Percentiles rank a stretch among this genome's conserved stretches.
phyloP scores from a whole-genome alignment of 169 alveolate genomes.

The Hepatocystis sp. region DNA sequence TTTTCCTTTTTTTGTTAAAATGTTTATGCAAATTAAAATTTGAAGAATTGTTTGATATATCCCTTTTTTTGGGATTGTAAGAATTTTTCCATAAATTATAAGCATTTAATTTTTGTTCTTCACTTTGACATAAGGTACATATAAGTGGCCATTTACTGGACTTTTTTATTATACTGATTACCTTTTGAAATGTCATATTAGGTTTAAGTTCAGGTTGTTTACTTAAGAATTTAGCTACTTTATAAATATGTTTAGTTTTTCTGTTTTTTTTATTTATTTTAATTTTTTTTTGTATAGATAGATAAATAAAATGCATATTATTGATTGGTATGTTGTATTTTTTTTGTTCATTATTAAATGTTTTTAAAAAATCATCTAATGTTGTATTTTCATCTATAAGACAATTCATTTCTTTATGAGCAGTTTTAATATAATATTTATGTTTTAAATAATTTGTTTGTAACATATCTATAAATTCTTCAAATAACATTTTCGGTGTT shows the following conservation, averaged over 20 bases:
- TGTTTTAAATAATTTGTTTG: conserved; percentile 74
- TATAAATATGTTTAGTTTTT: conserved; percentile 37
- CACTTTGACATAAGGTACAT: conserved; percentile 60
- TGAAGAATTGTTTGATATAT: conserved; percentile 40
- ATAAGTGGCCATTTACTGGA: conserved; percentile 55
- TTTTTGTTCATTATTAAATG: conserved; percentile 33
- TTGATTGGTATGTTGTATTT: conserved; percentile 44
- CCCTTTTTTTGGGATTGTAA: conserved; percentile 23
- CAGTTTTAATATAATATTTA: conserved; percentile 32
- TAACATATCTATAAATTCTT: conserved; percentile 70
- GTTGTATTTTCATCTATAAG: conserved; percentile 61
- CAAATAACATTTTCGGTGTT: conserved; percentile 77
- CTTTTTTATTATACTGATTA: conserved; percentile 53
- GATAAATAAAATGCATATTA: conserved; percentile 64
- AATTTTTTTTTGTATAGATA: conserved; percentile 55
- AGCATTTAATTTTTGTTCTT: conserved; percentile 70
- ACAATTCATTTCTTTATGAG: conserved; percentile 42
- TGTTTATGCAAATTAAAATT: conserved; percentile 28
- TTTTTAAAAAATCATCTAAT: conserved; percentile 36
- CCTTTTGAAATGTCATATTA: conserved; percentile 38
- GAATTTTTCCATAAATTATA: conserved; percentile 52
- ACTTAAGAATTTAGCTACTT: conserved; percentile 57
- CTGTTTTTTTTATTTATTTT: conserved; percentile 61
- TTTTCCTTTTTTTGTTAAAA: conserved; percentile 24
- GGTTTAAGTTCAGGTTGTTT: conserved; percentile 65